These are phyloP conservation scores for Alternaria conjuncta DNA, from an alignment of 2,329 filamentous ascomycete genomes.

Conservation along the genomic window DNA sequence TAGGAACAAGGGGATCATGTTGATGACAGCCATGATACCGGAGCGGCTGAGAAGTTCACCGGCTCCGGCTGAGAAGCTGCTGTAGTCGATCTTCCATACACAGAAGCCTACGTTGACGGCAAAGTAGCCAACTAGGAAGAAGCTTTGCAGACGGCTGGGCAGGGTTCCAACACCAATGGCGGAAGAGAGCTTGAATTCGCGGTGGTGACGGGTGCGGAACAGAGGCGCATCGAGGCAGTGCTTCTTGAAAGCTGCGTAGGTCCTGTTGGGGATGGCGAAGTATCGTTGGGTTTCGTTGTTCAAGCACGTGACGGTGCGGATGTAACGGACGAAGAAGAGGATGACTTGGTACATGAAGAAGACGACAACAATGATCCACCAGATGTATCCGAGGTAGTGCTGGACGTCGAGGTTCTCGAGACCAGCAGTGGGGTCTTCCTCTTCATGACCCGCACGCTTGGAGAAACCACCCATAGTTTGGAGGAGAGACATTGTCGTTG, in stretches of 20 bases:
- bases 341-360: constrained; percentile 72
- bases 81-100: constrained; percentile 63
- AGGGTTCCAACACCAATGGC: constrained; percentile 59
- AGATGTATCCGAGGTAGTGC: constrained; percentile 51
- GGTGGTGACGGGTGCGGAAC: constrained; percentile 56
- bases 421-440: constrained; percentile 36
- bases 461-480: constrained; percentile 23
- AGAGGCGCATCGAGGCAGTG: constrained; percentile 57
- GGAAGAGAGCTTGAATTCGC: constrained; percentile 58
- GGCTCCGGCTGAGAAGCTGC: constrained; percentile 79
- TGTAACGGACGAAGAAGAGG: constrained; percentile 67
- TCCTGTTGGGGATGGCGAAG: constrained; percentile 69
- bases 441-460: constrained; percentile 29
- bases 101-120: constrained; percentile 56
- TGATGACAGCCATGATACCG: constrained; percentile 73
- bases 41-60: constrained; percentile 66
- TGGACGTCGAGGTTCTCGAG: constrained; percentile 44
- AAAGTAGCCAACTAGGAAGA: constrained; percentile 57
- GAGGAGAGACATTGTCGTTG: constrained; percentile 32
- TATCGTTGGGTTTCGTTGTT: constrained; percentile 81
- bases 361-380: constrained; percentile 67
- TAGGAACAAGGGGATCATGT: constrained; percentile 79
- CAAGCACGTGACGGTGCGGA: constrained; percentile 76
- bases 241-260: constrained; percentile 54
- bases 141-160: constrained; percentile 56